Evolutionary conservation across 805 yeast species (phyloP).

Genomic region (Lipomyces chichibuensis): DNA sequence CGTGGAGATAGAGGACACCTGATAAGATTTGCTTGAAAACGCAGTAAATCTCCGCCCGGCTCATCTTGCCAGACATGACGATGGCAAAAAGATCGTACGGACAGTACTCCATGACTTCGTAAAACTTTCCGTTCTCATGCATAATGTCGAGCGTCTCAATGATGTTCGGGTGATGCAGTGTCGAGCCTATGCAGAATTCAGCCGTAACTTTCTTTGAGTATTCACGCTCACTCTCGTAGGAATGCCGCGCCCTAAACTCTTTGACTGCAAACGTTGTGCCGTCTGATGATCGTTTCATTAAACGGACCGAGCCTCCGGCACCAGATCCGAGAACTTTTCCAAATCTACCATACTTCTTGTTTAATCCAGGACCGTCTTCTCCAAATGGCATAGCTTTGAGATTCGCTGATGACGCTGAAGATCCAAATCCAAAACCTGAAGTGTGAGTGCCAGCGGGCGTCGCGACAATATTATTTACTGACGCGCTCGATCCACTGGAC

Average conservation of each 20-base stretch:
- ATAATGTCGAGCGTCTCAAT: slow-evolving; percentile 80
- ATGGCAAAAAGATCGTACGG: slow-evolving; percentile 89
- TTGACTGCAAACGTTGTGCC: slow-evolving; percentile 79
- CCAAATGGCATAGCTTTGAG: slow-evolving; percentile 44
- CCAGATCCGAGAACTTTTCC: slow-evolving; percentile 85
- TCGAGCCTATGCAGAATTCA: slow-evolving; percentile 81
- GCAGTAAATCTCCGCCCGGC: slow-evolving; percentile 69
- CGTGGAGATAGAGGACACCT: slow-evolving; percentile 78
- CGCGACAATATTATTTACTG: slow-evolving; percentile 17
- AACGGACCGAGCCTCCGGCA: slow-evolving; percentile 91
- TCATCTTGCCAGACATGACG: slow-evolving; percentile 86
- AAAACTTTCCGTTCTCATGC: slow-evolving; percentile 63
- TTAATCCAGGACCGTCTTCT: slow-evolving; percentile 48
- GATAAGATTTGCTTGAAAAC: slow-evolving; percentile 77
- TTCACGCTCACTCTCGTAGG: slow-evolving; percentile 65
- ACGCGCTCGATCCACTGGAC: slow-evolving; percentile 17
- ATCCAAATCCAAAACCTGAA: slow-evolving; percentile 18
- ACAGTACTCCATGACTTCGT: slow-evolving; percentile 90
- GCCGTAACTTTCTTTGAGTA: slow-evolving; percentile 78
- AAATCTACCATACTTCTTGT: slow-evolving; percentile 71
- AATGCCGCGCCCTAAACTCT: slow-evolving; percentile 70
- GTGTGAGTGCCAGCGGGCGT: slow-evolving; percentile 12
- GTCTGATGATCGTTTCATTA: slow-evolving; percentile 65
- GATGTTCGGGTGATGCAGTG: slow-evolving; percentile 75
- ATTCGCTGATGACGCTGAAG: slow-evolving; percentile 29